Percentiles rank a stretch among this genome's conserved stretches.
These are phyloP conservation scores for Daedaleopsis sinensis DNA, from an alignment of 768 basidiomycete species.

Conservation along the genomic window DNA sequence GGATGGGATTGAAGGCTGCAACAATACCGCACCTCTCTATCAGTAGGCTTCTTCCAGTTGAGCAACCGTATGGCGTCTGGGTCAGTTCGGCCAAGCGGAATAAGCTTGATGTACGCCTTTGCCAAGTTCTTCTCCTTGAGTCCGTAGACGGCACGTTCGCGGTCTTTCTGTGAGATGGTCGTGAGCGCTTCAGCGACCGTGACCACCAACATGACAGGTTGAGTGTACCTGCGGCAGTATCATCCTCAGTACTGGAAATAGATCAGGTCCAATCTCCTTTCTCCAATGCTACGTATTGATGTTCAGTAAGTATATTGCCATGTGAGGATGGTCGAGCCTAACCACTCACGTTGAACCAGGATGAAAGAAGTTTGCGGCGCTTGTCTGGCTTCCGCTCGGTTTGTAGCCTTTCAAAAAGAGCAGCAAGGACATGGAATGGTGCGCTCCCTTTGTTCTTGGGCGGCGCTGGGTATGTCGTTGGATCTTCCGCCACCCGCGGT, in stretches of 20 bases:
- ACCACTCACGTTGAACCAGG: constrained; percentile 78
- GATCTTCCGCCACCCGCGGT: constrained; percentile 19
- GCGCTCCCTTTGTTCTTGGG: constrained; percentile 70
- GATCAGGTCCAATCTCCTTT: constrained; percentile 78
- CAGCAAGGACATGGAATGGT: constrained; percentile 67
- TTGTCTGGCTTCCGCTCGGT: constrained; percentile 75
- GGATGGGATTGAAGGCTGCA: background rate
- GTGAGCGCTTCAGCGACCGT: constrained; percentile 1
- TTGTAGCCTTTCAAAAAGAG: constrained; percentile 77
- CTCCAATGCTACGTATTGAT: constrained; percentile 73
- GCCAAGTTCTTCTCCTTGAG: constrained; percentile 95
- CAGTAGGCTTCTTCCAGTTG: constrained; percentile 89
- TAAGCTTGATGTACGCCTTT: constrained; percentile 88
- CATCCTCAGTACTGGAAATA: constrained; percentile 89
- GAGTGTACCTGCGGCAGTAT: constrained; percentile 77
- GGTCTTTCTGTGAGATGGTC: constrained; percentile 71
- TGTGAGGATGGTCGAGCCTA: background rate
- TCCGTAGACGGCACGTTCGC: constrained; percentile 89
- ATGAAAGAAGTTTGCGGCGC: constrained; percentile 64
- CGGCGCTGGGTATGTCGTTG: constrained; percentile 48
- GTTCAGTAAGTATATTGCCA: background rate
- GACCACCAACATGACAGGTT: background rate
- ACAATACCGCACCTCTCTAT: constrained; percentile 54
- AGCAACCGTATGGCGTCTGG: constrained; percentile 80
- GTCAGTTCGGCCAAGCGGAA: constrained; percentile 79